Base-by-base conservation (phyloP, 331 rosid genomes). In the Prunus yedoensis region DNA sequence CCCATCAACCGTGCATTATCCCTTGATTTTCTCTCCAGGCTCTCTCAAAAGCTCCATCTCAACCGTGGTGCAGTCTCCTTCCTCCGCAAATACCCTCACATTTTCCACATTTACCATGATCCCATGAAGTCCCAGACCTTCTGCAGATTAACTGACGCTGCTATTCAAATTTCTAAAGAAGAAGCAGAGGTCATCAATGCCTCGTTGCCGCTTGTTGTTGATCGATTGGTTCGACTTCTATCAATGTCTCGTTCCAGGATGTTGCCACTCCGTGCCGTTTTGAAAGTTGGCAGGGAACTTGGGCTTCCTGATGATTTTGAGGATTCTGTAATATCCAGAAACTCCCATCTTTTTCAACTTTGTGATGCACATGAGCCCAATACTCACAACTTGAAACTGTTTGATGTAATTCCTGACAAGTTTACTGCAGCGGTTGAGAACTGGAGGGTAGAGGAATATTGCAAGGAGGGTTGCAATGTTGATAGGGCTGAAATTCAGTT, bases 271-370 rank as follows among this genome's bases (percentile, higher is more conserved):
- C 92, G 97, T 16, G 96, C 92, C 12, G 74, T 92, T 88, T 90
- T 92, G 61, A 92, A 90, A 77, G 93, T 90, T 54, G 87, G 91
- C 92, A 85, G 90, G 84, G 97, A 91, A 78, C 89, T 91, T 73
- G 98, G 98, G 28, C 85, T 91, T 68, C 98, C 98, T 23, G 98
- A 94, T 77, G 88, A 94, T 83, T 94, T 94, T 58, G 98, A 94
- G 84, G 92, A 94, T 47, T 86, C 93, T 0, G 84, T 94, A 64
- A 84, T 94, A 66, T 61, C 83, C 8, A 83, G 66, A 47, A 83
- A 90, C 79, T 73, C 90, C 70, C 76, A 83, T 50, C 41, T 91
- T 77, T 92, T 94, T 77, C 87, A 87, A 78, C 84, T 94, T 3
- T 81, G 83, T 68, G 97, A 94, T 75, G 96, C 85, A 1, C 76